Evolutionary conservation across 768 basidiomycete species (phyloP), one percentile per base, ranked within the genome.

Genomic region (Amanita thiersii): DNA sequence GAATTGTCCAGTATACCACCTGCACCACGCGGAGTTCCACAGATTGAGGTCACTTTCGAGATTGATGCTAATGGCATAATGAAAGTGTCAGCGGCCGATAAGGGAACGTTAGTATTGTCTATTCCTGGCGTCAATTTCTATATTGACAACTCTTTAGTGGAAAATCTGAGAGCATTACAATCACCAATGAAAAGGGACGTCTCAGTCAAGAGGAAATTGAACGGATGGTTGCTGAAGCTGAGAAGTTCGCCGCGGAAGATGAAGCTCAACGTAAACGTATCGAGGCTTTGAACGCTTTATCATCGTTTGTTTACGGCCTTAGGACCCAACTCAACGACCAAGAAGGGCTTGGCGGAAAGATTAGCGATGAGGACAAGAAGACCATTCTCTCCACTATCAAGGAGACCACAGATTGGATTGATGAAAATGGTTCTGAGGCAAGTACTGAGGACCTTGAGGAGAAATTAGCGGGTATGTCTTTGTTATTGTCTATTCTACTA

Each of bases 31-130:
- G 93, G 93, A 59, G 88, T 92, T 39, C 94, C 94, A 56, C 94
- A 97, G 50, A 93, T 98, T 41, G 93, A 97, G 64, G 93, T 97
- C 39, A 82, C 86, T 11, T 97, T 98, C 58, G 91, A 94, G 66
- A 86, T 94, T 55, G 91, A 92, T 51, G 86, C 89, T 56, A 89
- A 91, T 60, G 88, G 87, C 70, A 93, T 94, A 53, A 85, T 96
- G 81, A 93, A 89, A 63, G 90, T 97, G 39, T 73, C 74, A 33
- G 93, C 91, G 9, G 73, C 85, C 25, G 92, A 96, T 62, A 94
- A 94, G 85, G 90, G 86, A 61, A 94, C 89, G 86, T 75, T 56
- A 67, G 75, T 73, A 5, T 1, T 2, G 12, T 17, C 14, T 37
- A 20, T 15, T 25, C 31, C 31, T 37, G 21, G 1, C 20, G 28